Conservation (phyloP, 768 basidiomycete genomes). For the Gymnopilus dilepis region DNA sequence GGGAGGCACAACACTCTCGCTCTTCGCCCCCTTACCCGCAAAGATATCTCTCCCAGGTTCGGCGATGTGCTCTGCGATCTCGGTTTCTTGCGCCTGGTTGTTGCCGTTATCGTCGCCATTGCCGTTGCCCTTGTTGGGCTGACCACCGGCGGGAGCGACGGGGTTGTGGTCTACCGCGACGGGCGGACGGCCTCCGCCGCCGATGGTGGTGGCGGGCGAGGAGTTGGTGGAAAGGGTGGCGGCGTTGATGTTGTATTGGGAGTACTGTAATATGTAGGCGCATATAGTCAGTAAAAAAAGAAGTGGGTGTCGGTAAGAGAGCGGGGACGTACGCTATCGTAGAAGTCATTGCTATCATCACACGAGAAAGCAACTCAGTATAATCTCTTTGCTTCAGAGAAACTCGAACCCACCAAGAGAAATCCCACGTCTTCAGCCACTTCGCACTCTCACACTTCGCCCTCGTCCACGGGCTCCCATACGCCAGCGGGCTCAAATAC, state of each 20-base stretch:
- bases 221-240: conserved; percentile 46
- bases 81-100: conserved; percentile 33
- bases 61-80: conserved; percentile 52
- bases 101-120: conserved; percentile 20
- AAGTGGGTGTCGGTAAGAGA: neutral
- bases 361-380: neutral
- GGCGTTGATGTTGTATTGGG: conserved; percentile 50
- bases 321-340: conserved; percentile 61
- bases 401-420: too few species aligned
- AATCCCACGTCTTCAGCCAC: conserved; percentile 97
- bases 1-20: conserved; percentile 48
- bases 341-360: conserved; percentile 67
- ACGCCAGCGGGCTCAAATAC: conserved; percentile 81
- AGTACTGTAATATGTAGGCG: conserved; percentile 48
- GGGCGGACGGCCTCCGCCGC: conserved; percentile 59
- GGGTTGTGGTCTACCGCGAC: conserved; percentile 49
- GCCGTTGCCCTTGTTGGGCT: conserved; percentile 25
- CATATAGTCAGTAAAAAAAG: conserved; percentile 7
- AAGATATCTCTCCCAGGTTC: conserved; percentile 84
- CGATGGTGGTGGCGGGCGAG: conserved; percentile 49
- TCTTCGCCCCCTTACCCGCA: conserved; percentile 51
- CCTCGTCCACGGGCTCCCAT: conserved; percentile 90
- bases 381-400: too few species aligned
- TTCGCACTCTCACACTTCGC: conserved; percentile 72
- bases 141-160: neutral